A percentile compares a stretch with the other conserved stretches of the same genome.
These are phyloP conservation scores for Sporobolomyces phaffii DNA, from an alignment of 768 basidiomycete species.

Conservation along the genomic window DNA sequence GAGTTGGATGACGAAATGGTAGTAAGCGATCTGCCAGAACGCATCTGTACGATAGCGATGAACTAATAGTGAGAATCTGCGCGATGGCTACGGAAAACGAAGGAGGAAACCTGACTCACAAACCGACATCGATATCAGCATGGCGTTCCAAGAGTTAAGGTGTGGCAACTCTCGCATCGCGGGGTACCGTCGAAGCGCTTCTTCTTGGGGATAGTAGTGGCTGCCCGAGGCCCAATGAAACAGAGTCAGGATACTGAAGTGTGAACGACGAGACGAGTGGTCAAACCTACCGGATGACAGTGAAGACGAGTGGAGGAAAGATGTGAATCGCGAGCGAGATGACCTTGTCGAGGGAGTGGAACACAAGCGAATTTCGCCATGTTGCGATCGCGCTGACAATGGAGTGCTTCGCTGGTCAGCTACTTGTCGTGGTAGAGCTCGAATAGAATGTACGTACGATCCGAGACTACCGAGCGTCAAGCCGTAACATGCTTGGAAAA, in stretches of 20 bases:
- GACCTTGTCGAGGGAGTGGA: conserved; percentile 92
- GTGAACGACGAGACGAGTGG: background rate
- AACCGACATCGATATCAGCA: conserved; percentile 72
- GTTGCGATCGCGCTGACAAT: conserved; percentile 76
- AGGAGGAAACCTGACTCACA: conserved; percentile 56
- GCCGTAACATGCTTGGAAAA: conserved; percentile 89
- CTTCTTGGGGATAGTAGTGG: conserved; percentile 79
- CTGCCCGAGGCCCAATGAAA: conserved; percentile 47
- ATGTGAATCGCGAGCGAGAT: conserved; percentile 93
- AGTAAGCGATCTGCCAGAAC: conserved; percentile 88
- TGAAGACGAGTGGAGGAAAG: conserved; percentile 83
- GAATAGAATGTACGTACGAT: conserved; percentile 1
- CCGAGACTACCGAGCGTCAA: conserved; percentile 63
- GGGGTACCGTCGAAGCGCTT: conserved; percentile 64
- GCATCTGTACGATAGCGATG: conserved; percentile 72
- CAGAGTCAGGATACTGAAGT: background rate
- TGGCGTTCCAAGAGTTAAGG: conserved; percentile 63
- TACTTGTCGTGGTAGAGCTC: background rate
- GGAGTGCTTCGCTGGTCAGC: no score
- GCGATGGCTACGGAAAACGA: no score
- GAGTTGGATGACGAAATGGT: conserved; percentile 89
- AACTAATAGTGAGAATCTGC: no score
- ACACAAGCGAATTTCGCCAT: conserved; percentile 97
- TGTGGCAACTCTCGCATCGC: conserved; percentile 66
- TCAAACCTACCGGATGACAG: conserved; percentile 68